Evolutionary conservation across 2,329 filamentous ascomycete species (phyloP).

Genomic region (Hypoxylon sp.): DNA sequence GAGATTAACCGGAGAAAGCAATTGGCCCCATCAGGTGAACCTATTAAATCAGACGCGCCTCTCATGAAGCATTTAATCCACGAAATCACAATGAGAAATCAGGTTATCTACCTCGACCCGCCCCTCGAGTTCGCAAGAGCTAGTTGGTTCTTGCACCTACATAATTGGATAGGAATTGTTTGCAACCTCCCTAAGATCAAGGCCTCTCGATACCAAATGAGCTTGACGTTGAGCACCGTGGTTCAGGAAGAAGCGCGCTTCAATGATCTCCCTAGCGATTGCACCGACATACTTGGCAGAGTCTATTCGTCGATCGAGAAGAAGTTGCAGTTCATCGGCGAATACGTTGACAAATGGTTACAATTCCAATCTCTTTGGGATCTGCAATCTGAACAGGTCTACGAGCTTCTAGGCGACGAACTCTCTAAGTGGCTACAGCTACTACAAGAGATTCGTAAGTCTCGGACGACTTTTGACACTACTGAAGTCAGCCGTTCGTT

Average conservation of each 20-base stretch:
- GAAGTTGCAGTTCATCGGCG: slow-evolving; percentile 83
- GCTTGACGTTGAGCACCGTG: slow-evolving; percentile 71
- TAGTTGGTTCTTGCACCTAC: slow-evolving; percentile 92
- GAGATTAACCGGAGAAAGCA: slow-evolving; percentile 69
- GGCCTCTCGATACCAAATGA: slow-evolving; percentile 94
- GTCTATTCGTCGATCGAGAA: slow-evolving; percentile 89
- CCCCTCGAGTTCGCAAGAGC: slow-evolving; percentile 92
- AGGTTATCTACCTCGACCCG: slow-evolving; percentile 96
- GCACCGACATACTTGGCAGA: slow-evolving; percentile 81
- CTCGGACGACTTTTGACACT: slow-evolving; percentile 95
- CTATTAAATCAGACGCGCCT: slow-evolving; percentile 68
- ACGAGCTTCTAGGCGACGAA: slow-evolving; percentile 91
- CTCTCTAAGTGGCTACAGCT: slow-evolving; percentile 94
- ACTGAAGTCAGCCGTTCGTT: slow-evolving; percentile 94
- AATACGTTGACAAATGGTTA: slow-evolving; percentile 97
- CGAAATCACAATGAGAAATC: slow-evolving; percentile 97
- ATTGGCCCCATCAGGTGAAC: slow-evolving; percentile 60
- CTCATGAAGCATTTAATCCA: slow-evolving; percentile 82
- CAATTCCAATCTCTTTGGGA: slow-evolving; percentile 99
- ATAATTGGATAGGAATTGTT: slow-evolving; percentile 92
- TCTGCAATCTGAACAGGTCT: slow-evolving; percentile 94
- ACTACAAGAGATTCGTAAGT: slow-evolving; percentile 97
- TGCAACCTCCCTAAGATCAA: slow-evolving; percentile 96
- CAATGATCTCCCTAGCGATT: slow-evolving; percentile 85
- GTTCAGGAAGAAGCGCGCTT: slow-evolving; percentile 80